A percentile compares a stretch with the other conserved stretches of the same genome.
These are phyloP conservation scores for Tricholoma flavovirens DNA, from an alignment of 768 basidiomycete genomes.

Conservation along the genomic window DNA sequence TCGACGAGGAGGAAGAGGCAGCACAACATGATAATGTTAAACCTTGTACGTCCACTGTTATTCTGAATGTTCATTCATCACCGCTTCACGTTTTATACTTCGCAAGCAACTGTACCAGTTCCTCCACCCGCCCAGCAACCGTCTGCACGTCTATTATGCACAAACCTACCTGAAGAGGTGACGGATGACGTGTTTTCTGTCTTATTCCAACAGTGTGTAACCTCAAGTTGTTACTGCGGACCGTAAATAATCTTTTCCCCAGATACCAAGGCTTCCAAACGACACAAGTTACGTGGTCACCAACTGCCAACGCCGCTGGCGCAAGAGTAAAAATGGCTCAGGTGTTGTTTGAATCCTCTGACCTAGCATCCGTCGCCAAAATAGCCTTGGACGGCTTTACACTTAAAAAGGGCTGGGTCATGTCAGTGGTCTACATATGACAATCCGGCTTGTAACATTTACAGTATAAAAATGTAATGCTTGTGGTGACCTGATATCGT, in stretches of 20 bases:
- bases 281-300: constrained; percentile 64
- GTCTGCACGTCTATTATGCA: constrained; percentile 63
- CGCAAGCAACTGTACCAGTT: constrained; percentile 32
- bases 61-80: constrained; percentile 20
- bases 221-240: constrained; percentile 4
- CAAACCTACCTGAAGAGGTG: constrained; percentile 88
- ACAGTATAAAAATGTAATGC: constrained; percentile 1
- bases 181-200: constrained; percentile 82
- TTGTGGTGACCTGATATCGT: not conserved
- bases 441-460: not conserved
- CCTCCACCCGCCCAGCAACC: constrained; percentile 49
- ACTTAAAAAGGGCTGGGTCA: constrained; percentile 81
- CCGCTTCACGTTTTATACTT: constrained; percentile 26
- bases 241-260: constrained; percentile 5
- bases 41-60: constrained; percentile 40
- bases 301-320: constrained; percentile 59
- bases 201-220: constrained; percentile 87
- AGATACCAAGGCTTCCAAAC: constrained; percentile 84
- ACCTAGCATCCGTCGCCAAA: constrained; percentile 72
- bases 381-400: constrained; percentile 81
- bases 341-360: constrained; percentile 69
- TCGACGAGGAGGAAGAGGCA: constrained; percentile 80
- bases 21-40: constrained; percentile 32
- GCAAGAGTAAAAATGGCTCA: constrained; percentile 75
- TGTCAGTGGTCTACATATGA: constrained; percentile 70